Conservation (phyloP, 2,329 filamentous ascomycete genomes). For the Ramichloridium luteum region DNA sequence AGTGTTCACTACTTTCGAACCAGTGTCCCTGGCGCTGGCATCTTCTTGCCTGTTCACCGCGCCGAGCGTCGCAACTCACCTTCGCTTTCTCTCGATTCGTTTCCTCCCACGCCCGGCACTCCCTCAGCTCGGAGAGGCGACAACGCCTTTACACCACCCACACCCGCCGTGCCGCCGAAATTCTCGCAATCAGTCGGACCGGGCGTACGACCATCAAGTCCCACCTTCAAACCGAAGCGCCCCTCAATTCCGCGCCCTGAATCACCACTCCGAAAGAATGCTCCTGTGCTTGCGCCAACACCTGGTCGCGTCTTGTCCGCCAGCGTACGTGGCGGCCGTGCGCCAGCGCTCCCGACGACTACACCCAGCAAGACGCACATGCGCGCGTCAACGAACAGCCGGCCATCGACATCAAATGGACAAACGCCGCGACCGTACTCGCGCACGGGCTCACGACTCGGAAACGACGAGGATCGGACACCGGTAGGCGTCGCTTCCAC, state of each 20-base stretch:
- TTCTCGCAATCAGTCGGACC: slow-evolving; percentile 84
- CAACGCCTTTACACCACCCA: slow-evolving; percentile 42
- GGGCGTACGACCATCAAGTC: slow-evolving; percentile 54
- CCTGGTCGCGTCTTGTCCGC: slow-evolving; percentile 48
- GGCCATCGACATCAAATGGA: slow-evolving; percentile 26
- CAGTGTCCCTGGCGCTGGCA: slow-evolving; percentile 65
- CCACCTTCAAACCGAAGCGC: slow-evolving; percentile 57
- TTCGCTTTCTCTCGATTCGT: slow-evolving; percentile 39
- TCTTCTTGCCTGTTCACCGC: slow-evolving; percentile 82
- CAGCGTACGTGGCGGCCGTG: slow-evolving; percentile 34
- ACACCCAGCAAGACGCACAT: slow-evolving; percentile 19
- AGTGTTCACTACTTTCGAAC: slow-evolving; percentile 68
- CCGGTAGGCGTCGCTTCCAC: slow-evolving; percentile 24
- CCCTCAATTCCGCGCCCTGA: slow-evolving; percentile 78
- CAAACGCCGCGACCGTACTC: slow-evolving; percentile 34
- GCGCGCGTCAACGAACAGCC: slow-evolving; percentile 41
- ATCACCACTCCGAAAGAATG: slow-evolving; percentile 59
- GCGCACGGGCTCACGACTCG: slow-evolving; percentile 35
- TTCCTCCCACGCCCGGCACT: slow-evolving; percentile 58
- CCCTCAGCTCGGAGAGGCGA: slow-evolving; percentile 36
- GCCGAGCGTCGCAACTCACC: slow-evolving; percentile 55
- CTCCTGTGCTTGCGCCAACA: slow-evolving; percentile 43
- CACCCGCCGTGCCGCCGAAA: slow-evolving; percentile 41
- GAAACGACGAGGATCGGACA: slow-evolving; percentile 26
- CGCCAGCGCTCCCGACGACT: slow-evolving; percentile 25